phyloP scores from a whole-genome alignment of 371 early-diverging fungal species.

The Mortierella sp. region DNA sequence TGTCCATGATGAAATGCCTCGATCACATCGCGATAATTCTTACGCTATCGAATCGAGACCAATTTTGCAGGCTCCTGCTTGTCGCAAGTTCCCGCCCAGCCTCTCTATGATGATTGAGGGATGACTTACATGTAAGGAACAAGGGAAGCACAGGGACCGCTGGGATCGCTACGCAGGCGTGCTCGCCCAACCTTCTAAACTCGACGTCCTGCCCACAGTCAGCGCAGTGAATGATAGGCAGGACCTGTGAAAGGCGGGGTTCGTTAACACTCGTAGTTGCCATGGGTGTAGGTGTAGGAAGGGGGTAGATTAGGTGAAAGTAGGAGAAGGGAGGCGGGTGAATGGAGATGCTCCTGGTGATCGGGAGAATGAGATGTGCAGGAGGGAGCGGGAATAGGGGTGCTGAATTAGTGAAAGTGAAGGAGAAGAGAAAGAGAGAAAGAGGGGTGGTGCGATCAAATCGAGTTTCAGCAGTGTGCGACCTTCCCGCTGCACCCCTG shows the following conservation, averaged over 20 bases:
- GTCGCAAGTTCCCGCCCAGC: background rate
- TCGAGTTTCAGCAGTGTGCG: background rate
- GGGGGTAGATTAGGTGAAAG: background rate
- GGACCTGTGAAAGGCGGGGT: constrained; percentile 68
- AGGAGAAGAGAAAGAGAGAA: constrained; percentile 2
- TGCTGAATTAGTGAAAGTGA: too few relatives aligned
- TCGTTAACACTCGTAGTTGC: constrained; percentile 25
- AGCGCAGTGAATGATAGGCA: constrained; percentile 70
- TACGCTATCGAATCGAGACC: too few relatives aligned
- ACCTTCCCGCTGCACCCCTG: too few relatives aligned
- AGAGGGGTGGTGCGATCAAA: background rate
- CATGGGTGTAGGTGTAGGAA: background rate
- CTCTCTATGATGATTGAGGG: background rate
- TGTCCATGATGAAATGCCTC: too few relatives aligned
- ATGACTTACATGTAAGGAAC: constrained; percentile 44
- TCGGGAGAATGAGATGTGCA: background rate
- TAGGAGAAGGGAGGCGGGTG: background rate
- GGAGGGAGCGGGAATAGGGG: background rate
- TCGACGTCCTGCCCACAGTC: constrained; percentile 72
- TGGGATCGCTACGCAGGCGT: constrained; percentile 67
- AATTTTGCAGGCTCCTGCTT: too few relatives aligned
- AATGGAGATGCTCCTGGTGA: background rate
- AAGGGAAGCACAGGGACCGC: constrained; percentile 63
- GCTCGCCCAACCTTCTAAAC: constrained; percentile 66
- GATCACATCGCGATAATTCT: too few relatives aligned